phyloP scores from a whole-genome alignment of 169 alveolate genomes.

The Toxoplasma gondii region DNA sequence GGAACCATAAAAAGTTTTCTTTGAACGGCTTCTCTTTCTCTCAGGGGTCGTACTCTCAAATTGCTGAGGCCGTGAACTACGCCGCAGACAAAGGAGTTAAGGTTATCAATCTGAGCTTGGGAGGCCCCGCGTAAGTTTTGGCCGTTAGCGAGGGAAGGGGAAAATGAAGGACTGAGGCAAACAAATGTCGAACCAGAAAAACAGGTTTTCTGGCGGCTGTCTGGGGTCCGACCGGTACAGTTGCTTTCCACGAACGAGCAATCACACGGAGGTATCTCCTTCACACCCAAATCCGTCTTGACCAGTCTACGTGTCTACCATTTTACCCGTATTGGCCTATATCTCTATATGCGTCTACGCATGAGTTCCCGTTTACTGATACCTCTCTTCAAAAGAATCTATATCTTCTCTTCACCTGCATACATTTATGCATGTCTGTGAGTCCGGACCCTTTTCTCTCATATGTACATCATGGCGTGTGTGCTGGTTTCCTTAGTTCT shows the following conservation, averaged over 20 bases:
- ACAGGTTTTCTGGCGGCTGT: background rate
- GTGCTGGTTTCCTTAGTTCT: no score
- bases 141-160: background rate
- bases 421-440: no score
- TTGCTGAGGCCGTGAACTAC: constrained; percentile 66
- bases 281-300: background rate
- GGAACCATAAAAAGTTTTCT: background rate
- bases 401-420: no score
- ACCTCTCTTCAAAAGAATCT: no score
- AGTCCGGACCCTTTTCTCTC: no score
- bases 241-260: background rate
- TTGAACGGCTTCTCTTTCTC: background rate
- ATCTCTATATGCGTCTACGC: background rate
- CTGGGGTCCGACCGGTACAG: background rate
- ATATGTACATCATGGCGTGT: no score
- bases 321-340: background rate
- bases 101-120: constrained; percentile 56
- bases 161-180: background rate
- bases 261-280: no score
- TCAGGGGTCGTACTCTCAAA: constrained; percentile 58
- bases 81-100: constrained; percentile 61
- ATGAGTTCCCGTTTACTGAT: no score
- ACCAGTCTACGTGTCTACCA: background rate
- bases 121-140: constrained; percentile 60
- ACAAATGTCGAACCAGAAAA: background rate